These are phyloP conservation scores for Artemisia princeps DNA, from an alignment of 140 eudicot species.

Conservation along the genomic window DNA sequence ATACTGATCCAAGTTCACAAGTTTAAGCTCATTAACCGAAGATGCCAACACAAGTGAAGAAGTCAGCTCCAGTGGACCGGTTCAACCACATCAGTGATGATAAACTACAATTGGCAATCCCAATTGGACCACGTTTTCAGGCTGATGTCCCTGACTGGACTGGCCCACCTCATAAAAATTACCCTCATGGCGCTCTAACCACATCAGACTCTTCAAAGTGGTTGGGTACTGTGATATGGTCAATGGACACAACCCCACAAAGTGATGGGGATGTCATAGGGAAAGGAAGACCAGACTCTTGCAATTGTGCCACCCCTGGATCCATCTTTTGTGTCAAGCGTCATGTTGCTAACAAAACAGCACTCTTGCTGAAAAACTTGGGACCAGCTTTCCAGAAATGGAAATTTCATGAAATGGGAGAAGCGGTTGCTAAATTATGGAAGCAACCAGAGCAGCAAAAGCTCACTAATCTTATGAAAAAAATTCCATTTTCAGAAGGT, in stretches of 20 bases:
- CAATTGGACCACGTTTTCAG: conserved; percentile 39
- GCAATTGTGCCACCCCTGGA: conserved; percentile 33
- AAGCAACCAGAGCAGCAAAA: conserved; percentile 35
- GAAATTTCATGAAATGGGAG: conserved; percentile 69
- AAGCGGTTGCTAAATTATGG: conserved; percentile 47
- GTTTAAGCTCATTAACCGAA: conserved; percentile 23
- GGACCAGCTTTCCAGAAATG: conserved; percentile 51
- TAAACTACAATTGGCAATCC: conserved; percentile 26
- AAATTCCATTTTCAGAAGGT: conserved; percentile 25
- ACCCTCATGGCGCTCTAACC: background rate
- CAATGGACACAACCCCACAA: conserved; percentile 5
- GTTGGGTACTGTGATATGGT: conserved; percentile 42
- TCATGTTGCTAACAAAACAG: conserved; percentile 30
- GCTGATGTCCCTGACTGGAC: conserved; percentile 35
- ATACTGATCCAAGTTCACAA: background rate
- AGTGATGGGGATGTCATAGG: conserved; percentile 24
- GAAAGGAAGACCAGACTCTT: conserved; percentile 39
- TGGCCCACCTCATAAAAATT: conserved; percentile 24
- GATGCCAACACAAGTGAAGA: conserved; percentile 9
- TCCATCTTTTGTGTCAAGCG: conserved; percentile 32
- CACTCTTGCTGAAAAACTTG: conserved; percentile 24
- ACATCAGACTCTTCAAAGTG: conserved; percentile 27
- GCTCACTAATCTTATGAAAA: conserved; percentile 33
- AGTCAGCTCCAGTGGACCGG: conserved; percentile 22
- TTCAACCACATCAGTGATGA: conserved; percentile 29